phyloP scores from a whole-genome alignment of 2,329 filamentous ascomycete genomes.

The Aspergillus uvarum region DNA sequence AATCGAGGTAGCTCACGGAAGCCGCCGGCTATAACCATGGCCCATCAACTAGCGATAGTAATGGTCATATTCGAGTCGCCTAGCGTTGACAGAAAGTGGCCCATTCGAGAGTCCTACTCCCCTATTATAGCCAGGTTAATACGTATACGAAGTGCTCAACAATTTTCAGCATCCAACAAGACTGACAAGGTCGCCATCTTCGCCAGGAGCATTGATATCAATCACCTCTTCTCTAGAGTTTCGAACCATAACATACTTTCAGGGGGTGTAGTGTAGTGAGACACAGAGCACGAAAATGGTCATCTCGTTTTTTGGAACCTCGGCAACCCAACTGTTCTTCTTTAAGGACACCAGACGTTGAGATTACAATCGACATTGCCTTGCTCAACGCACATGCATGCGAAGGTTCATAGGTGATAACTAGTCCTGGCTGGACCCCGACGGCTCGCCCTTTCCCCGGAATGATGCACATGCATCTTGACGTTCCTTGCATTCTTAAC shows the following conservation, averaged over 20 bases:
- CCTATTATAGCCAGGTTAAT: not conserved
- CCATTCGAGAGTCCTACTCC: not conserved
- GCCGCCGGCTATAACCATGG: not conserved
- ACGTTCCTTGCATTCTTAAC: conserved; percentile 1
- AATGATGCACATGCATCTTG: not conserved
- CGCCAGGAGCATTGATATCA: not conserved
- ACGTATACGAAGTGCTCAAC: not conserved
- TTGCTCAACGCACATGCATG: not conserved
- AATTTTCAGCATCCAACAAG: not conserved
- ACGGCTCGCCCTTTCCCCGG: not conserved
- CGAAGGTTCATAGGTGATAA: not conserved
- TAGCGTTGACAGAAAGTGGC: not conserved
- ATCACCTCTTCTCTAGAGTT: not conserved
- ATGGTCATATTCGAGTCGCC: not conserved
- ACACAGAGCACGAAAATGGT: not conserved
- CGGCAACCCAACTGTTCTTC: not conserved
- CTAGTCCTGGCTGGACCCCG: not conserved
- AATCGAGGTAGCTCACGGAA: not conserved
- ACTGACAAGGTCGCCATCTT: not conserved
- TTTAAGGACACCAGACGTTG: not conserved
- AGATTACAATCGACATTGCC: not conserved
- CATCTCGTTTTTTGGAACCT: not conserved
- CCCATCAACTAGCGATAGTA: not conserved
- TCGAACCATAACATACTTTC: not conserved
- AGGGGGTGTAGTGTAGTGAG: not conserved